Evolutionary conservation across 2,329 filamentous ascomycete species (phyloP).

Genomic region (Fusarium longipes): DNA sequence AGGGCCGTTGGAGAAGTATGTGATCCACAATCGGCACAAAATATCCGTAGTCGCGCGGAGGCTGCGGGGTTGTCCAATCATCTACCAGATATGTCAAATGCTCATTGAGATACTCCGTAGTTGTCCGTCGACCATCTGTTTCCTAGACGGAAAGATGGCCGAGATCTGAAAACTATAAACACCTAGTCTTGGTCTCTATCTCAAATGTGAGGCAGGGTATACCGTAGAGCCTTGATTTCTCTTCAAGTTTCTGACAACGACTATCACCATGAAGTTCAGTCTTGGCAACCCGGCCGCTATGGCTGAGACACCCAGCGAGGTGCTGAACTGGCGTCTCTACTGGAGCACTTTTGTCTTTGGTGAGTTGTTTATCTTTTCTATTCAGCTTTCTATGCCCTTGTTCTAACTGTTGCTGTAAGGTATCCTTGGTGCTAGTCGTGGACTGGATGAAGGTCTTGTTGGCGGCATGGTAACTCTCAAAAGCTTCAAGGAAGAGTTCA

Average conservation of each 20-base stretch:
- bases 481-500: slow-evolving; percentile 65
- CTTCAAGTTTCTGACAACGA: background rate
- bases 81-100: background rate
- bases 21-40: slow-evolving; percentile 20
- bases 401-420: background rate
- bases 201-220: accelerated
- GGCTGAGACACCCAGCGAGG: slow-evolving; percentile 24
- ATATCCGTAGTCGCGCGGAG: slow-evolving; percentile 10
- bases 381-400: accelerated
- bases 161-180: slow-evolving; percentile 3
- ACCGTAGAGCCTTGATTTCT: background rate
- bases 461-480: slow-evolving; percentile 70
- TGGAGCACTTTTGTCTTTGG: slow-evolving; percentile 30
- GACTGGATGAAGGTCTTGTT: slow-evolving; percentile 67
- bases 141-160: background rate
- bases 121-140: background rate
- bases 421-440: slow-evolving; percentile 22
- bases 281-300: slow-evolving; percentile 27
- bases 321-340: slow-evolving; percentile 25
- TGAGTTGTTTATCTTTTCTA: background rate
- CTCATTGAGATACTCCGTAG: background rate
- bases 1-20: background rate
- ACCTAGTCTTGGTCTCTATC: background rate
- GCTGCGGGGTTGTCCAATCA: slow-evolving; percentile 10
- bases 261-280: slow-evolving; percentile 20